Percentiles rank a stretch among this genome's conserved stretches.
phyloP scores from a whole-genome alignment of 2,329 filamentous ascomycete species.

The Cucurbitaria berberidis region DNA sequence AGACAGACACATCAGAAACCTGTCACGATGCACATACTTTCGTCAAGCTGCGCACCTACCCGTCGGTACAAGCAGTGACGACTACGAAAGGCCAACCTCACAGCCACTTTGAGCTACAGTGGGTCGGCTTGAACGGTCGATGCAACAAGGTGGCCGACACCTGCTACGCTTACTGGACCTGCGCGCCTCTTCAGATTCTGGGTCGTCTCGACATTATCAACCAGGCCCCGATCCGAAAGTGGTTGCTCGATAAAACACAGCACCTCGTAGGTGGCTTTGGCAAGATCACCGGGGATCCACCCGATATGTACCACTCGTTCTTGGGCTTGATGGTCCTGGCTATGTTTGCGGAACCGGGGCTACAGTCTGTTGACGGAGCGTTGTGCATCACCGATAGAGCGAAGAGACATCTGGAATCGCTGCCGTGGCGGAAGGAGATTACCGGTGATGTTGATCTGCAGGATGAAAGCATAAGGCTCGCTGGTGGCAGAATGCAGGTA shows the following conservation, averaged over 20 bases:
- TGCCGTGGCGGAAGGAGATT: constrained; percentile 46
- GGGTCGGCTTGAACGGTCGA: constrained; percentile 85
- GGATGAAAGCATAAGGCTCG: constrained; percentile 4
- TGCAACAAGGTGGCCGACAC: constrained; percentile 93
- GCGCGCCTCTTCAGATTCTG: constrained; percentile 60
- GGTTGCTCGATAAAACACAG: constrained; percentile 84
- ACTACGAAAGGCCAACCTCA: constrained; percentile 63
- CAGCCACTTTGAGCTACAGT: constrained; percentile 60
- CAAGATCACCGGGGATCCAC: constrained; percentile 54
- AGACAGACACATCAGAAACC: constrained; percentile 49
- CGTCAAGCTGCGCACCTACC: constrained; percentile 40
- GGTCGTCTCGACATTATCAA: constrained; percentile 63
- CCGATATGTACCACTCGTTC: constrained; percentile 85
- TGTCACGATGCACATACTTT: constrained; percentile 50
- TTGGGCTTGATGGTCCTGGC: constrained; percentile 82
- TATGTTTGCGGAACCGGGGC: constrained; percentile 70
- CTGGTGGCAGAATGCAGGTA: constrained; percentile 6
- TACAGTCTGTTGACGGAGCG: constrained; percentile 75
- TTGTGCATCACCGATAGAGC: constrained; percentile 74
- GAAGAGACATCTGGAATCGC: constrained; percentile 44
- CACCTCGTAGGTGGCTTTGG: constrained; percentile 70
- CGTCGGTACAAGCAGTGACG: constrained; percentile 32
- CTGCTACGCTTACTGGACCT: constrained; percentile 94
- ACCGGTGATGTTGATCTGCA: constrained; percentile 1
- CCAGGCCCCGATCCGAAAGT: constrained; percentile 68